Base-by-base conservation (phyloP, 306 rosid genomes). In the Dalbergia oliveri region DNA sequence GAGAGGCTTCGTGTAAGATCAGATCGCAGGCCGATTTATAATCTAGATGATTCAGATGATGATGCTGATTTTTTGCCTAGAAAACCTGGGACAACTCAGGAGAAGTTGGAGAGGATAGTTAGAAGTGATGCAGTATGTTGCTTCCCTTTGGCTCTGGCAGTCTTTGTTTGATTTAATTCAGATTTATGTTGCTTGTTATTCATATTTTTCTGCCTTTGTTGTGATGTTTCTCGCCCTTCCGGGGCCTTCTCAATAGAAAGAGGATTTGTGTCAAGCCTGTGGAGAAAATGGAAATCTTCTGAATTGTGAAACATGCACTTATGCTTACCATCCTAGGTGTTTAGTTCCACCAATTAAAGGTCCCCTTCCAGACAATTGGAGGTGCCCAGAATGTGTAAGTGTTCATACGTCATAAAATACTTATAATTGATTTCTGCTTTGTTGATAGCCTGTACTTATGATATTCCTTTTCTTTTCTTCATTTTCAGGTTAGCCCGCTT, bases 1-100 rank as follows among this genome's bases (percentile, higher is more conserved):
- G 99, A 96, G 91, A 93, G 99, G 91, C 98, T 96, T 75, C 97
- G 99, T 4, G 97, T 87, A 82, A 87, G 99, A 84, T 91, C 99
- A 34, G 99, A 93, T 56, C 98, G 99, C 73, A 89, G 85, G 81
- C 98, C 99, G 21, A 45, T 91, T 69, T 96, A 93, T 82, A 90
- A 95, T 77, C 69, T 96, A 8, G 99, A 96, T 5, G 98, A 96
- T 31, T 96, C 98, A 35, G 99, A 95, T 37, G 99, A 96, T 7
- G 99, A 96, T 47, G 89, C 87, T 51, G 99, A 96, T 73, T 75
- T 86, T 79, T 76, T 89, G 70, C 89, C 83, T 51, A 89, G 90
- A 70, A 91, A 84, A 68, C 83, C 87, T 9, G 95, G 90, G 80
- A 61, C 84, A 33, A 16, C 80, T 31, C 86, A 83, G 83, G 97